Conservation (phyloP, 1,284 basidiomycete species). For the Trametes versicolor region DNA sequence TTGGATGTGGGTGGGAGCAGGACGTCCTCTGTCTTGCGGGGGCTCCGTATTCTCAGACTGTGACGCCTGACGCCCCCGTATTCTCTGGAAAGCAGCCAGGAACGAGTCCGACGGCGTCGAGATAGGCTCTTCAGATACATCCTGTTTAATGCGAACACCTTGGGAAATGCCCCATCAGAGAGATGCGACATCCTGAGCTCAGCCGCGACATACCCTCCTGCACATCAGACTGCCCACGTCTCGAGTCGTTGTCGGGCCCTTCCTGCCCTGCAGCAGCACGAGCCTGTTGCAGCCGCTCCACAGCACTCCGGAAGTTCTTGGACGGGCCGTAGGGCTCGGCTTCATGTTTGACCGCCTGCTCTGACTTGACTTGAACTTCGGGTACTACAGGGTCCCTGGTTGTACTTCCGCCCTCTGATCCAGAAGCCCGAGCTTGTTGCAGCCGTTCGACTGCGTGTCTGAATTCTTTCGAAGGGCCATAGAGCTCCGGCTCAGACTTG, state of each 20-base stretch:
- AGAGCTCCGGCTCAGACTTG: constrained; percentile 19
- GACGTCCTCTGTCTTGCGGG: not conserved
- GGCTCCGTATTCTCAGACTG: not conserved
- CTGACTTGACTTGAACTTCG: not conserved
- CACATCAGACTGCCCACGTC: not conserved
- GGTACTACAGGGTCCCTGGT: not conserved
- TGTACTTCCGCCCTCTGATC: not conserved
- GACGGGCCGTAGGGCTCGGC: constrained; percentile 2
- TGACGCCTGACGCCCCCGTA: not conserved
- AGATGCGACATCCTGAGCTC: not conserved
- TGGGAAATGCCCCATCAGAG: not conserved
- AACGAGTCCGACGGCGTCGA: constrained; percentile 4
- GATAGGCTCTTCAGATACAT: not conserved
- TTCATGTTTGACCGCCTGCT: not conserved
- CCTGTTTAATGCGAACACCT: constrained; percentile 6
- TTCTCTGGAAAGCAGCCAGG: constrained; percentile 7
- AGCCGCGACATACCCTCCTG: not conserved
- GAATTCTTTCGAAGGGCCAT: constrained; percentile 26
- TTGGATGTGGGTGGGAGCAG: not conserved
- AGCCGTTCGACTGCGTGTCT: constrained; percentile 19
- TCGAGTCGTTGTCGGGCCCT: not conserved
- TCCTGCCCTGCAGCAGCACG: not conserved
- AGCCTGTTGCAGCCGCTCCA: not conserved
- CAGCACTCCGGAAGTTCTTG: not conserved
- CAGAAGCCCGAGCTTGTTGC: constrained; percentile 8